Conservation (phyloP, 2,329 filamentous ascomycete species). For the Colletotrichum musae region DNA sequence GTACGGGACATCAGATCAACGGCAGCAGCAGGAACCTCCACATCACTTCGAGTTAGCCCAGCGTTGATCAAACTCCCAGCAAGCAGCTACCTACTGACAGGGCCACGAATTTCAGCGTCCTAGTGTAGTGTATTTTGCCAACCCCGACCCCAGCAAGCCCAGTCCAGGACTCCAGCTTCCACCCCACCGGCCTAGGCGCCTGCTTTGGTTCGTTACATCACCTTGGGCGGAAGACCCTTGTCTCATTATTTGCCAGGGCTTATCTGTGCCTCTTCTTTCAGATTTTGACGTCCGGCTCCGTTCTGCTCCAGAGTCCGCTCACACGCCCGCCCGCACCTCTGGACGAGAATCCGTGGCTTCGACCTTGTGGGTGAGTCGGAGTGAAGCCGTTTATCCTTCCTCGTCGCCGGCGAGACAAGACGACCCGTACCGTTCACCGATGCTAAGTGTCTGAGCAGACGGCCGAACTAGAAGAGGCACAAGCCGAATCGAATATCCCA, state of each 20-base stretch:
- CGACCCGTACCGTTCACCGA: constrained; percentile 16
- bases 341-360: constrained; percentile 14
- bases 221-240: constrained; percentile 34
- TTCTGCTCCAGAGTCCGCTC: constrained; percentile 15
- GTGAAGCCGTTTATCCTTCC: constrained; percentile 4
- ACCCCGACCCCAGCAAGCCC: constrained; percentile 34
- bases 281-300: constrained; percentile 28
- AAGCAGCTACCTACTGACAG: constrained; percentile 26
- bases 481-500: neutral
- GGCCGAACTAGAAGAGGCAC: constrained; percentile 4
- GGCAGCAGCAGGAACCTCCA: constrained; percentile 25
- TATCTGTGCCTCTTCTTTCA: constrained; percentile 36
- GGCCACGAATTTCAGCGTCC: constrained; percentile 21
- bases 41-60: constrained; percentile 33
- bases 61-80: constrained; percentile 36
- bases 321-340: constrained; percentile 15
- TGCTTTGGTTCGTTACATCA: constrained; percentile 40
- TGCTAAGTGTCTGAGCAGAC: constrained; percentile 35
- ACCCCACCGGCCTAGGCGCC: constrained; percentile 32
- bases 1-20: constrained; percentile 33
- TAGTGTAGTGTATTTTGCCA: constrained; percentile 16
- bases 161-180: constrained; percentile 13
- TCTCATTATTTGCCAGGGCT: constrained; percentile 35
- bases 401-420: constrained; percentile 13
- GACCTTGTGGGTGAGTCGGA: constrained; percentile 29